Evolutionary conservation across 2,329 filamentous ascomycete species (phyloP), one percentile per base, ranked within the genome.

Genomic region (Cadophora malorum): DNA sequence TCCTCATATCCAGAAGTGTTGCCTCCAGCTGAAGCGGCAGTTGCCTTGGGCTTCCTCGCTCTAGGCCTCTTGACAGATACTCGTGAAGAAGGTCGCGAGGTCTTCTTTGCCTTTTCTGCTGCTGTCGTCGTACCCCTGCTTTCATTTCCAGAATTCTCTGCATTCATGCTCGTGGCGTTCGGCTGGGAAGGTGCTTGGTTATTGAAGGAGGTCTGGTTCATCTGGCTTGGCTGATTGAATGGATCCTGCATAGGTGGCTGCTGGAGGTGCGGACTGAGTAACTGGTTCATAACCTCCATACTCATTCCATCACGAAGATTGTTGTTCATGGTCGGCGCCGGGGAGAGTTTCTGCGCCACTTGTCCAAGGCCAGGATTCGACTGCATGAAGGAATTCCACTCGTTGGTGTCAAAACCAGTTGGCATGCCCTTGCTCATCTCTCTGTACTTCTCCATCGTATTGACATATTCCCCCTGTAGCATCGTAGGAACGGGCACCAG

Each of bases 301-400:
- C 69, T 77, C 38, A 73, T 73, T 41, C 77, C 74, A 68, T 74
- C 71, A 38, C 74, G 69, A 61, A 67, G 64, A 10, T 41, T 64
- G 21, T 35, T 59, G 31, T 21, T 67, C 63, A 47, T 62, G 1
- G 31, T 45, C 23, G 67, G 64, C 19, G 70, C 69, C 1, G 72
- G 69, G 12, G 70, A 61, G 9, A 66, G 63, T 63, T 72, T 72
- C 49, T 69, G 73, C 12, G 70, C 67, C 56, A 75, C 66, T 72
- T 79, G 86, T 72, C 79, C 78, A 21, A 83, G 75, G 63, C 78
- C 80, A 3, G 89, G 89, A 75, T 93, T 93, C 64, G 89, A 87
- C 76, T 92, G 90, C 14, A 94, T 79, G 66, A 96, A 93, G 5
- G 88, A 86, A 67, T 87, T 89, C 94, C 94, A 97, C 71, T 94